Evolutionary conservation across 352 stramenopile species (phyloP).

Genomic region (Pythium coloratum): DNA sequence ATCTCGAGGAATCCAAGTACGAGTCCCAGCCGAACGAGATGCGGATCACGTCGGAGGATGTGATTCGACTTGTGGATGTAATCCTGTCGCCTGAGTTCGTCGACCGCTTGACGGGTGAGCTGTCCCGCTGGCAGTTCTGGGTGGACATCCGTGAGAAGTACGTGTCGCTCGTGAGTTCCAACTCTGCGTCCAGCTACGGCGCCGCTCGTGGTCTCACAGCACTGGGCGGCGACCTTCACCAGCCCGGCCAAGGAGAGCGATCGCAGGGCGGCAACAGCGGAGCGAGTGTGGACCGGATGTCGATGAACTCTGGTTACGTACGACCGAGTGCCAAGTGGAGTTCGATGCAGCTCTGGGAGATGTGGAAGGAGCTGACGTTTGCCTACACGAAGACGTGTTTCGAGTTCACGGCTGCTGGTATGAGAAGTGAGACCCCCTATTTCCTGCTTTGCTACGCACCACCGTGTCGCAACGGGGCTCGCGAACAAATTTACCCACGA

Average conservation of each 20-base stretch:
- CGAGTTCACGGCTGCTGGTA: constrained; percentile 82
- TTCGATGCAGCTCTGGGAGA: constrained; percentile 82
- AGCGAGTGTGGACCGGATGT: not conserved
- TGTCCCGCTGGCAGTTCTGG: constrained; percentile 82
- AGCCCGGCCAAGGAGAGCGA: not conserved
- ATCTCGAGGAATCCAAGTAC: constrained; percentile 26
- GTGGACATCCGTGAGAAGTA: constrained; percentile 78
- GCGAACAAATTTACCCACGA: constrained; percentile 27
- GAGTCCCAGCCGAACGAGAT: constrained; percentile 55
- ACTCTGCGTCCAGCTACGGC: constrained; percentile 22
- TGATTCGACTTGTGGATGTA: constrained; percentile 75
- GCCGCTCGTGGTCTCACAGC: constrained; percentile 21
- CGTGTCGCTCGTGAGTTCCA: constrained; percentile 46
- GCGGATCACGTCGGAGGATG: constrained; percentile 67
- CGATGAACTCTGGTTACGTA: constrained; percentile 18
- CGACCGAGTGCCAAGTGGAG: constrained; percentile 50
- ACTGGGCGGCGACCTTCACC: constrained; percentile 18
- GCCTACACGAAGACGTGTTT: constrained; percentile 84
- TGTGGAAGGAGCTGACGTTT: constrained; percentile 82
- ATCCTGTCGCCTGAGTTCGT: constrained; percentile 74
- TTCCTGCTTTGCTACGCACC: constrained; percentile 3
- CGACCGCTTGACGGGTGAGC: constrained; percentile 54
- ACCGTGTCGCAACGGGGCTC: constrained; percentile 4
- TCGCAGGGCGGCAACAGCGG: not conserved
- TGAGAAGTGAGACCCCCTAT: constrained; percentile 57